phyloP scores from a whole-genome alignment of 306 rosid species.

The Fragaria iinumae region DNA sequence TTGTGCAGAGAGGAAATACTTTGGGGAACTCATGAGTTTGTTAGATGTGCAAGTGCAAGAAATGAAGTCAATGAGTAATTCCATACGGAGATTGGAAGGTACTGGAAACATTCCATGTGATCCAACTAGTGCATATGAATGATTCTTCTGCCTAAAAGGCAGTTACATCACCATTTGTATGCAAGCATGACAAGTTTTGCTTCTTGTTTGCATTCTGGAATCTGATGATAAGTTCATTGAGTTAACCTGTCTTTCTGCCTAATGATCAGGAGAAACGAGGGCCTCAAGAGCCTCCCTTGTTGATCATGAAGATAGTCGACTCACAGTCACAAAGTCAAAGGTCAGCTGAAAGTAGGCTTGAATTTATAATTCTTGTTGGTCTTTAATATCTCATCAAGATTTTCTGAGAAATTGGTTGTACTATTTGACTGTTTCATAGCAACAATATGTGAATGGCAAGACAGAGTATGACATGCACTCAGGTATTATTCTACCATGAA shows the following conservation, averaged over 20 bases:
- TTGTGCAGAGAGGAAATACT: constrained; percentile 57
- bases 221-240: constrained; percentile 8
- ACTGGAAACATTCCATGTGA: constrained; percentile 26
- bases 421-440: constrained; percentile 45
- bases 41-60: constrained; percentile 78
- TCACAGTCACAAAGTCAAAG: constrained; percentile 55
- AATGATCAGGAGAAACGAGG: constrained; percentile 36
- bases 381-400: constrained; percentile 19
- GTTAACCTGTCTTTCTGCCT: constrained; percentile 27
- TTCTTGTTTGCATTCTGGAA: constrained; percentile 9
- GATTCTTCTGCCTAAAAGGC: constrained; percentile 1
- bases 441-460: constrained; percentile 60
- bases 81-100: constrained; percentile 85
- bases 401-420: constrained; percentile 19
- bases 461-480: constrained; percentile 52
- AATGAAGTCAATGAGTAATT: constrained; percentile 84
- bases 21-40: constrained; percentile 54
- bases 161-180: neutral
- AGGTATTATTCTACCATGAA: constrained; percentile 44
- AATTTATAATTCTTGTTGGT: constrained; percentile 16
- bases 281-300: constrained; percentile 34
- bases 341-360: constrained; percentile 41
- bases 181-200: neutral
- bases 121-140: constrained; percentile 16
- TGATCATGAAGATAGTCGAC: constrained; percentile 57